These are phyloP conservation scores for Podochytrium sp. DNA, from an alignment of 192 early-diverging fungal genomes.

Conservation along the genomic window DNA sequence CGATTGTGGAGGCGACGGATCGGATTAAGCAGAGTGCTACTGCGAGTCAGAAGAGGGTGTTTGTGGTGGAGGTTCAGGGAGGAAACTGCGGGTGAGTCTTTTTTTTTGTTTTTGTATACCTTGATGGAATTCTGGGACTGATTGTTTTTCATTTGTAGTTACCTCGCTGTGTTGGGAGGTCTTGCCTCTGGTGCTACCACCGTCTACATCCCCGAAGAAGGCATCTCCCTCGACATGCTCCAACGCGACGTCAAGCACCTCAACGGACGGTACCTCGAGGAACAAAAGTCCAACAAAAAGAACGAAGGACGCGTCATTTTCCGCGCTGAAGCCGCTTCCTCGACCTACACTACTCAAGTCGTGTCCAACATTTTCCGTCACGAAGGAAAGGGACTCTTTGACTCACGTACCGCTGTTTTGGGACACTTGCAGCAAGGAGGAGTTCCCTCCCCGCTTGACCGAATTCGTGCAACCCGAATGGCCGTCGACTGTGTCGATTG, in stretches of 20 bases:
- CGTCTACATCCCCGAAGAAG: conserved; percentile 93
- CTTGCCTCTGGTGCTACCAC: conserved; percentile 87
- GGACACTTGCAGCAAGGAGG: conserved; percentile 97
- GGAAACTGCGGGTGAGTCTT: conserved; percentile 81
- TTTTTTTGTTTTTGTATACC: conserved; percentile 1
- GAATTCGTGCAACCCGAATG: conserved; percentile 88
- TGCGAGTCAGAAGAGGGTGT: conserved; percentile 87
- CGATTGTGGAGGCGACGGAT: conserved; percentile 89
- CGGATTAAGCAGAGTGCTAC: conserved; percentile 91
- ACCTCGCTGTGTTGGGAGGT: conserved; percentile 85
- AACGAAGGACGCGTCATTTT: conserved; percentile 88
- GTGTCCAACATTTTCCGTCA: conserved; percentile 83
- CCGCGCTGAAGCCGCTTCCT: conserved; percentile 61
- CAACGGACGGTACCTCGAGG: conserved; percentile 74
- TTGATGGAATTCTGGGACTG: background rate
- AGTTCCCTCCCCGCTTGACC: conserved; percentile 91
- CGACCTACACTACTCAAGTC: conserved; percentile 89
- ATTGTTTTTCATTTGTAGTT: conserved; percentile 34
- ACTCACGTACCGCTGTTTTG: conserved; percentile 86
- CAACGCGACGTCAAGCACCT: conserved; percentile 88
- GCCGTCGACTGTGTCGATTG: conserved; percentile 84
- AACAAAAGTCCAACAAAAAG: conserved; percentile 56
- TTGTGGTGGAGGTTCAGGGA: conserved; percentile 97
- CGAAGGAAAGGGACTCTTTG: conserved; percentile 87
- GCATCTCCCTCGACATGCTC: conserved; percentile 75